phyloP scores from a whole-genome alignment of 257 asterid species.

The Salvia splendens region DNA sequence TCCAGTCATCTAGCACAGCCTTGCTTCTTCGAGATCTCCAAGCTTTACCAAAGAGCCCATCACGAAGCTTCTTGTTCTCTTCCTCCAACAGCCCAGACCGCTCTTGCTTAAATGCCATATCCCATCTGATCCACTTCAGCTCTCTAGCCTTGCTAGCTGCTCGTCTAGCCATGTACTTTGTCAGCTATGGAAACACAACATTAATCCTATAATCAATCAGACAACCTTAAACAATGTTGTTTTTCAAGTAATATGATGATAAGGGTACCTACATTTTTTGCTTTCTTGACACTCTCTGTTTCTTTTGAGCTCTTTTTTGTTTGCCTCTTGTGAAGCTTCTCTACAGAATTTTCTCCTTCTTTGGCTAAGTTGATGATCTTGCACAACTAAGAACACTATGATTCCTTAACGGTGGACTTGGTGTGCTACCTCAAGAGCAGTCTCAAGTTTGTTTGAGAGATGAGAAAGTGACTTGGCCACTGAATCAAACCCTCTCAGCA shows the following conservation, averaged over 20 bases:
- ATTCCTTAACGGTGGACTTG: constrained; percentile 42
- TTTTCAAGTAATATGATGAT: background rate
- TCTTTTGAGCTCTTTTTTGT: constrained; percentile 40
- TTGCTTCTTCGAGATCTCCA: constrained; percentile 75
- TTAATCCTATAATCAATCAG: background rate
- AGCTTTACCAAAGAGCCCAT: constrained; percentile 86
- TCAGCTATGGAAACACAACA: constrained; percentile 49
- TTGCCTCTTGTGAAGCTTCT: constrained; percentile 37
- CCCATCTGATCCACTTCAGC: constrained; percentile 70
- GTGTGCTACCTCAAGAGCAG: constrained; percentile 74
- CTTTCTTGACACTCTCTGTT: constrained; percentile 64
- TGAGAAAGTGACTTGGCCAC: constrained; percentile 75
- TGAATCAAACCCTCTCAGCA: constrained; percentile 60
- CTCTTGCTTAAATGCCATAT: constrained; percentile 74
- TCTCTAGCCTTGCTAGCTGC: constrained; percentile 80
- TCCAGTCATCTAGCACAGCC: constrained; percentile 31
- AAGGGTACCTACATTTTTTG: constrained; percentile 66
- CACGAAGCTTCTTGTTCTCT: constrained; percentile 79
- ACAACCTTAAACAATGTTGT: background rate
- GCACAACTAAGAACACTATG: no score
- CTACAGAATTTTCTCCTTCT: constrained; percentile 31
- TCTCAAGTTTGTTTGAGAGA: constrained; percentile 68
- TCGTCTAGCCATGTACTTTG: constrained; percentile 87
- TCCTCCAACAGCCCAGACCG: constrained; percentile 74
- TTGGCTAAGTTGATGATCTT: constrained; percentile 21